Evolutionary conservation across 2,329 filamentous ascomycete species (phyloP).

Genomic region (Verticillium zaregamsianum): DNA sequence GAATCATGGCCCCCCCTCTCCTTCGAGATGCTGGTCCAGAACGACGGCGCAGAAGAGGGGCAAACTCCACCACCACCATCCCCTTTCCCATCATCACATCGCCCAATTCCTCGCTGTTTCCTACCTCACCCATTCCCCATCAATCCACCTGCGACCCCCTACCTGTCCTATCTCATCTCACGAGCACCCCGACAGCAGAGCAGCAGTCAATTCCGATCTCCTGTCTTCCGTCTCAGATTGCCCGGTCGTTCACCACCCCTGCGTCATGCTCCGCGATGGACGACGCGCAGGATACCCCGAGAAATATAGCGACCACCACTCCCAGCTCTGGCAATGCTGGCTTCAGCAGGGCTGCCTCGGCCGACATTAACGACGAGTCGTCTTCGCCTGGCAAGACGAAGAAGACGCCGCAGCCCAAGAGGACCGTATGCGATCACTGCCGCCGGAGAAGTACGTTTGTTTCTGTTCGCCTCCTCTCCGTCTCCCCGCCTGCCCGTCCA

Average conservation of each 20-base stretch:
- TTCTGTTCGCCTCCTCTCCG: too few relatives aligned
- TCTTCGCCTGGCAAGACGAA: slow-evolving; percentile 8
- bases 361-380: slow-evolving; percentile 11
- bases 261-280: slow-evolving; percentile 1
- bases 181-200: neutral
- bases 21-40: neutral
- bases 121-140: neutral
- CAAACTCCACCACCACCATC: neutral
- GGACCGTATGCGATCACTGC: slow-evolving; percentile 42
- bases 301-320: slow-evolving; percentile 9
- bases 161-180: neutral
- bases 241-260: neutral
- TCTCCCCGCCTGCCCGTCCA: neutral
- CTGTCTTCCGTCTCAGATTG: neutral
- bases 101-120: neutral
- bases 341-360: slow-evolving; percentile 7
- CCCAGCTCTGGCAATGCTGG: neutral
- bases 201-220: neutral
- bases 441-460: slow-evolving; percentile 33
- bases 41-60: neutral
- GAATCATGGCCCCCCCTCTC: neutral
- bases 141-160: neutral
- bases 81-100: neutral
- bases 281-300: slow-evolving; percentile 13
- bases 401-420: slow-evolving; percentile 18